These are phyloP conservation scores for Gilbertella persicaria DNA, from an alignment of 371 early-diverging fungal species.

Conservation along the genomic window DNA sequence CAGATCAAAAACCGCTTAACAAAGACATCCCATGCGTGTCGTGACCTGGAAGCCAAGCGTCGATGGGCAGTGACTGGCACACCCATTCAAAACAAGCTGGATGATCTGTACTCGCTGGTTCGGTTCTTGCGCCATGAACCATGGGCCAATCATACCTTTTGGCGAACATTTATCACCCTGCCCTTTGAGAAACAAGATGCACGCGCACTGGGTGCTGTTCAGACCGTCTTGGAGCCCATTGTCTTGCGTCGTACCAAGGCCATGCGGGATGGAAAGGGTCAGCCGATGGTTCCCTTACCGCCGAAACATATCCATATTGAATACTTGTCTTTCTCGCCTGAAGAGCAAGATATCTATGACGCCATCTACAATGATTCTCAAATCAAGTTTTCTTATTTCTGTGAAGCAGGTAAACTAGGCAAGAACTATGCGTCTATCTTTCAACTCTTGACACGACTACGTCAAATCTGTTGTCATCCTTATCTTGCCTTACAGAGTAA, in stretches of 20 bases:
- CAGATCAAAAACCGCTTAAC: conserved; percentile 66
- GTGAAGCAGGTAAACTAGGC: conserved; percentile 43
- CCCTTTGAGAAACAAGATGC: conserved; percentile 66
- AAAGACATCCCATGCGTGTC: conserved; percentile 62
- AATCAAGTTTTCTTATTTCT: conserved; percentile 45
- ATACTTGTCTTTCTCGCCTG: conserved; percentile 55
- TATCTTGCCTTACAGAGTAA: conserved; percentile 42
- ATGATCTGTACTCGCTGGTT: conserved; percentile 82
- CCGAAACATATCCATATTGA: conserved; percentile 56
- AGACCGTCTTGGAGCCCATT: conserved; percentile 68
- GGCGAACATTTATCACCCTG: conserved; percentile 64
- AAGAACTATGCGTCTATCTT: conserved; percentile 54
- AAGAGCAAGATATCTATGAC: conserved; percentile 51
- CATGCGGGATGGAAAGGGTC: conserved; percentile 56
- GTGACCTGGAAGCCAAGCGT: conserved; percentile 58
- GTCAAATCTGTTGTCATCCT: conserved; percentile 74
- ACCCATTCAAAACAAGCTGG: conserved; percentile 75
- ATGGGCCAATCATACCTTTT: conserved; percentile 64
- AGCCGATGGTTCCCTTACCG: conserved; percentile 67
- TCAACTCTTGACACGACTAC: conserved; percentile 52
- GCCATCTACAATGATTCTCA: conserved; percentile 49
- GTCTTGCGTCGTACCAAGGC: conserved; percentile 68
- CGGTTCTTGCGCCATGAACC: conserved; percentile 78
- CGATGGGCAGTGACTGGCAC: conserved; percentile 85
- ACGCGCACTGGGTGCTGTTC: conserved; percentile 60